phyloP scores from a whole-genome alignment of 371 early-diverging fungal genomes.

The Mortierella sp. region DNA sequence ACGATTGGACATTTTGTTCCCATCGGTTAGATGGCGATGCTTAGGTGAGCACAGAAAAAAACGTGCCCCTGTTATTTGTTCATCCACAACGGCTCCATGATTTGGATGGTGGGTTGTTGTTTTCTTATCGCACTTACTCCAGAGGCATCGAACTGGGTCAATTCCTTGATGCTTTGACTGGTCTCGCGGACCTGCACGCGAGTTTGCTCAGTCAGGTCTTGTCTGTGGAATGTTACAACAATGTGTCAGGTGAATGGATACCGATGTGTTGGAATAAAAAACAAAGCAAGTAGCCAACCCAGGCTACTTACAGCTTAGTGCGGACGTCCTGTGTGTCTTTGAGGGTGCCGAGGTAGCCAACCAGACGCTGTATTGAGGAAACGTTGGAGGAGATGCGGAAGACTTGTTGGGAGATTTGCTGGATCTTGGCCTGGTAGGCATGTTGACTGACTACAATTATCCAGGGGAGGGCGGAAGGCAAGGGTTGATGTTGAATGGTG shows the following conservation, averaged over 20 bases:
- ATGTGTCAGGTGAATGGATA: background rate
- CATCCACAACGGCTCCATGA: background rate
- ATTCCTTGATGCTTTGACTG: conserved; percentile 78
- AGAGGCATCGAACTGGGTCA: conserved; percentile 63
- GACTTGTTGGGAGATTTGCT: conserved; percentile 78
- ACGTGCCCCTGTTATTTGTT: background rate
- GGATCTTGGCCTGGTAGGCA: conserved; percentile 68
- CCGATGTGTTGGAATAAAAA: background rate
- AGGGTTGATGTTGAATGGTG: background rate
- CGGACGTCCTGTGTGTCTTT: conserved; percentile 85
- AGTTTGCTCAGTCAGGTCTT: conserved; percentile 86
- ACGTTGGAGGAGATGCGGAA: conserved; percentile 86
- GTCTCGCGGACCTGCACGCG: conserved; percentile 85
- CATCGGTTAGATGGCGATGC: background rate
- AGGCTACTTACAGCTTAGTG: conserved; percentile 71
- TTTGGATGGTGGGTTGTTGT: conserved; percentile 21
- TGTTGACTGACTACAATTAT: conserved; percentile 62
- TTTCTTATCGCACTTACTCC: conserved; percentile 28
- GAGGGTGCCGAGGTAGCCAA: conserved; percentile 79
- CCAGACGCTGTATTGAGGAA: conserved; percentile 83
- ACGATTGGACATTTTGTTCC: background rate
- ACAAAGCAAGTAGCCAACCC: conserved; percentile 16
- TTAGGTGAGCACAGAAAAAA: conserved; percentile 3
- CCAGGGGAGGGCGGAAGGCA: background rate
- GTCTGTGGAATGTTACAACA: conserved; percentile 61